Evolutionary conservation across 352 stramenopile species (phyloP).

Genomic region (Vaucheria bursata): DNA sequence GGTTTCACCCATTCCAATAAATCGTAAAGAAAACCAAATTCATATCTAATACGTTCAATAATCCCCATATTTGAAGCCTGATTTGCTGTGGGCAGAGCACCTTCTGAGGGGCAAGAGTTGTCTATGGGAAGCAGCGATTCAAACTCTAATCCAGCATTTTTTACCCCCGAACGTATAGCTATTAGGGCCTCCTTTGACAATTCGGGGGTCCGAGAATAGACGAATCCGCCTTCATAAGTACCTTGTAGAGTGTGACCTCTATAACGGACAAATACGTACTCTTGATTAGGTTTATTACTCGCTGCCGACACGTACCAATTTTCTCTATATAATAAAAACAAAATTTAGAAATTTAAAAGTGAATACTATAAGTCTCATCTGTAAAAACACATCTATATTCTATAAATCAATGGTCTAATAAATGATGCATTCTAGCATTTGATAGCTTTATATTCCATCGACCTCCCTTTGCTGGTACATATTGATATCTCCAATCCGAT

Average conservation of each 20-base stretch:
- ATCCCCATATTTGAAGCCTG: conserved; percentile 20
- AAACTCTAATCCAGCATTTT: conserved; percentile 44
- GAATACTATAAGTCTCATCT: too few relatives aligned
- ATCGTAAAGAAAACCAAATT: conserved; percentile 33
- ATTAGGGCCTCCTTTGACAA: conserved; percentile 56
- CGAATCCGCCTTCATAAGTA: conserved; percentile 71
- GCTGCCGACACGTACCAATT: conserved; percentile 28
- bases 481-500: too few relatives aligned
- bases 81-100: conserved; percentile 11
- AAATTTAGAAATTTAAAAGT: too few relatives aligned
- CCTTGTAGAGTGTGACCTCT: conserved; percentile 71
- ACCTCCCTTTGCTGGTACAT: too few relatives aligned
- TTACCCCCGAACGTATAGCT: conserved; percentile 63
- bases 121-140: conserved; percentile 22
- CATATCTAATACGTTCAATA: conserved; percentile 19
- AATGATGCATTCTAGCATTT: too few relatives aligned
- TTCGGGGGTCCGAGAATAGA: conserved; percentile 60
- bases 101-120: conserved; percentile 22
- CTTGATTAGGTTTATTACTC: conserved; percentile 16
- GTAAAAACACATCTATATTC: too few relatives aligned
- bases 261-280: conserved; percentile 66
- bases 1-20: conserved; percentile 42
- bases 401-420: too few relatives aligned
- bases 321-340: not conserved
- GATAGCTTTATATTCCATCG: too few relatives aligned